A percentile compares a stretch with the other conserved stretches of the same genome.
Evolutionary conservation across 805 yeast genomes (phyloP).

Genomic region (Jamesozyma piceae): DNA sequence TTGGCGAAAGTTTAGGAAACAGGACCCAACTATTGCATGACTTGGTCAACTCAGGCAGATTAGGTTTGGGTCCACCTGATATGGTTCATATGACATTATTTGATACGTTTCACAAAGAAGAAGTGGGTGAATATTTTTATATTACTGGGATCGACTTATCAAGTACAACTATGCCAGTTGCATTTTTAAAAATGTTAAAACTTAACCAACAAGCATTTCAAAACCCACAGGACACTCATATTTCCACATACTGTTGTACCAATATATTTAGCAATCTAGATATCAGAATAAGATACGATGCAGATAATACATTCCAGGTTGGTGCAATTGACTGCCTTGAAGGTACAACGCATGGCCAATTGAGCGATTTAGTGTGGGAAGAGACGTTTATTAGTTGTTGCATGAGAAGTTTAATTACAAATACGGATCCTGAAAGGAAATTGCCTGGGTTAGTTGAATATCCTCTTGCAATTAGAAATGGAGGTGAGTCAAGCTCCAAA

Average conservation of each 20-base stretch:
- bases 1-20: constrained; percentile 27
- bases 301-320: constrained; percentile 27
- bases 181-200: constrained; percentile 36
- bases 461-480: constrained; percentile 32
- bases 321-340: constrained; percentile 26
- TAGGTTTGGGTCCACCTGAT: constrained; percentile 70
- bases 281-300: constrained; percentile 49
- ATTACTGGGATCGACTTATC: constrained; percentile 41
- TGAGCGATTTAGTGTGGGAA: constrained; percentile 41
- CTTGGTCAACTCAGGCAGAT: constrained; percentile 9
- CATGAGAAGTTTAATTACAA: constrained; percentile 44
- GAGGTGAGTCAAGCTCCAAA: constrained; percentile 16
- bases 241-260: constrained; percentile 52
- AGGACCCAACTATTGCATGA: constrained; percentile 18
- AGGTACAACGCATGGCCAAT: constrained; percentile 24
- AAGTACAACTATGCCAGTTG: constrained; percentile 38
- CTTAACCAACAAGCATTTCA: constrained; percentile 11
- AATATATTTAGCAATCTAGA: constrained; percentile 70
- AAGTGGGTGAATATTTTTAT: constrained; percentile 42
- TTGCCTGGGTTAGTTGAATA: constrained; percentile 50
- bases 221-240: constrained; percentile 15
- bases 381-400: constrained; percentile 52
- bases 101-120: constrained; percentile 35
- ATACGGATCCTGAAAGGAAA: constrained; percentile 46
- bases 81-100: constrained; percentile 39